Percentiles rank a stretch among this genome's conserved stretches.
Conservation (phyloP, 2,329 filamentous ascomycete genomes). For the Rhinocladiella similis region DNA sequence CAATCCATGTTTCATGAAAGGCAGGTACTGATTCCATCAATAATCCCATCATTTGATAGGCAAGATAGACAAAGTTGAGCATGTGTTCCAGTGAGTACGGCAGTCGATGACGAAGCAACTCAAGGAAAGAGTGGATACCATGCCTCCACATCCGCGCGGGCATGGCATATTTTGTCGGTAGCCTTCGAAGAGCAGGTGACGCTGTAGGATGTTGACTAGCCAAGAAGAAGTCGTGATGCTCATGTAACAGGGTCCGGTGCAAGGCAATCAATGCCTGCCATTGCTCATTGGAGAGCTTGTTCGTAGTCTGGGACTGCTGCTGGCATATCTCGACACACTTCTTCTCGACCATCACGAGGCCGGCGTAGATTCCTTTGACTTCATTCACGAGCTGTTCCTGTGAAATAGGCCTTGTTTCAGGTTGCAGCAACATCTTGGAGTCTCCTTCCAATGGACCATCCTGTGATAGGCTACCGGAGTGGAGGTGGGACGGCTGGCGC, state of each 20-base stretch:
- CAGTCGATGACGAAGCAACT: conserved; percentile 71
- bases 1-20: conserved; percentile 89
- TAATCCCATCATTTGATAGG: conserved; percentile 86
- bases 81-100: conserved; percentile 83
- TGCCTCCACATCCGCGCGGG: conserved; percentile 95
- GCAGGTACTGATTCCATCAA: conserved; percentile 80
- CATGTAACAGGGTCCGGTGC: conserved; percentile 76
- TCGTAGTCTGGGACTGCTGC: conserved; percentile 55
- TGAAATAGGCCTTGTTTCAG: conserved; percentile 67
- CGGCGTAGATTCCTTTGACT: conserved; percentile 63
- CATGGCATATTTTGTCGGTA: conserved; percentile 85
- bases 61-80: conserved; percentile 84
- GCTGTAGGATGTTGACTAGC: conserved; percentile 84
- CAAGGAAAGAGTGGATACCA: conserved; percentile 82
- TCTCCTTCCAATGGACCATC: conserved; percentile 4
- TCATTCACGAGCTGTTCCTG: conserved; percentile 78
- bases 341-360: conserved; percentile 61
- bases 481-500: neutral
- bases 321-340: conserved; percentile 84
- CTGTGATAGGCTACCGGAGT: neutral
- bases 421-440: conserved; percentile 45
- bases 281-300: conserved; percentile 62
- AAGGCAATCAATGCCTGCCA: conserved; percentile 83
- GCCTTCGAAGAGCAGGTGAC: conserved; percentile 61
- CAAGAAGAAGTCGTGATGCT: conserved; percentile 84